These are phyloP conservation scores for Russula lepida DNA, from an alignment of 768 basidiomycete genomes.

Conservation along the genomic window DNA sequence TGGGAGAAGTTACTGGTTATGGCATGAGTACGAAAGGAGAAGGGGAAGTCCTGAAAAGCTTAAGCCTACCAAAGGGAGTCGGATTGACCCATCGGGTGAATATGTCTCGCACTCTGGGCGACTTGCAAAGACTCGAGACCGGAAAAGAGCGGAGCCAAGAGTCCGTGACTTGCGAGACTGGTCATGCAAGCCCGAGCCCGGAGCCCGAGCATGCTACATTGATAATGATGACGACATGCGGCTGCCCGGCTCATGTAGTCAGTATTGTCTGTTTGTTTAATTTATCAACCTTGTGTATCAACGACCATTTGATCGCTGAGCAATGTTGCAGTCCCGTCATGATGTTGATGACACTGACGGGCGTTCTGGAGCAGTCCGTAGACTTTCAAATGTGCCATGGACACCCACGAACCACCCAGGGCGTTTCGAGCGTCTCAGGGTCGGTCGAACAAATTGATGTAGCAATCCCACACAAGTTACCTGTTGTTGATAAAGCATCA, in stretches of 20 bases:
- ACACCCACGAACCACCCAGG: neutral
- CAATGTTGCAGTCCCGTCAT: neutral
- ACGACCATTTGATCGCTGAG: neutral
- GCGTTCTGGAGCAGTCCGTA: no score
- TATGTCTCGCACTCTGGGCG: neutral
- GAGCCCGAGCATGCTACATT: neutral
- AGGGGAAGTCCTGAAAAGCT: neutral
- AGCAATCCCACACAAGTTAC: neutral
- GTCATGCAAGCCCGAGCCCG: neutral
- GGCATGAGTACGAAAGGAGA: neutral
- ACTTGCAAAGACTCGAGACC: neutral
- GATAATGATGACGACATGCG: neutral
- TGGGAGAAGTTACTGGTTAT: neutral
- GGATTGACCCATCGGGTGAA: neutral
- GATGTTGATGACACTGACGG: neutral
- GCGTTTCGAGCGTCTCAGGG: neutral
- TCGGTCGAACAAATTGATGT: neutral
- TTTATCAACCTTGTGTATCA: neutral
- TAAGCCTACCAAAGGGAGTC: neutral
- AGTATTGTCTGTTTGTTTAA: neutral
- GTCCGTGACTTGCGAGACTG: neutral
- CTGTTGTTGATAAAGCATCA: neutral
- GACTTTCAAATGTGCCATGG: neutral
- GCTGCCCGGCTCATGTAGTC: neutral
- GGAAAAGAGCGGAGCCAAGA: neutral